phyloP scores from a whole-genome alignment of 805 yeast species.

The Sugiyamaella valdiviana region DNA sequence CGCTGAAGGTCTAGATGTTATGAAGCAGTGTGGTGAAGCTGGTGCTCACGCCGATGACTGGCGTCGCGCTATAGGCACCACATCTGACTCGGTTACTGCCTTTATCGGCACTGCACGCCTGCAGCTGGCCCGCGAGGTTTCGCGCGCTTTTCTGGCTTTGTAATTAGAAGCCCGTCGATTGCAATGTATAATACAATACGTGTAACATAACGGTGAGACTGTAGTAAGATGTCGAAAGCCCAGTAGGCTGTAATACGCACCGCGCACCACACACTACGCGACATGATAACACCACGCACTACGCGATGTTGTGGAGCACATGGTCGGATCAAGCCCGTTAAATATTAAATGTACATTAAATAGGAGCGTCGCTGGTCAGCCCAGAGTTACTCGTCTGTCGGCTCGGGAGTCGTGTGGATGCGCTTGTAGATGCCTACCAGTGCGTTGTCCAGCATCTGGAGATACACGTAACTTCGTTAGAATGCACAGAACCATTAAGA shows the following conservation, averaged over 20 bases:
- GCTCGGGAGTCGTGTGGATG: not conserved
- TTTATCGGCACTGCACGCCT: constrained; percentile 16
- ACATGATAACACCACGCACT: no score
- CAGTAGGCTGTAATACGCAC: no score
- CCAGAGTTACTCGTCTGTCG: not conserved
- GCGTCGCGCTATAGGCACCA: constrained; percentile 3
- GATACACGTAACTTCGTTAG: constrained; percentile 5
- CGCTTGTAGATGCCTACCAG: constrained; percentile 8
- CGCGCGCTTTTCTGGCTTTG: constrained; percentile 17
- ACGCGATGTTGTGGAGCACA: no score
- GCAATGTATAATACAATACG: not conserved
- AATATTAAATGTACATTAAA: not conserved
- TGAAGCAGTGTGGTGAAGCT: constrained; percentile 14
- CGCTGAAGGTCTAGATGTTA: constrained; percentile 10
- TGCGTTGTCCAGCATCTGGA: constrained; percentile 5
- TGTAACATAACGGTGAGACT: not conserved
- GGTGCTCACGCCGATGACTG: constrained; percentile 14
- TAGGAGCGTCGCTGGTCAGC: not conserved
- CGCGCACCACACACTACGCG: no score
- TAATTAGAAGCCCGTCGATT: not conserved
- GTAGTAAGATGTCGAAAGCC: no score
- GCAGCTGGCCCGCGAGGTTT: constrained; percentile 19
- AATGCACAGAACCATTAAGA: not conserved
- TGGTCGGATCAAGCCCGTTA: no score
- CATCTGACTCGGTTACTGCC: not conserved